A percentile compares a stretch with the other conserved stretches of the same genome.
phyloP scores from a whole-genome alignment of 73 alveolate genomes.

The Paramecium biaurelia region DNA sequence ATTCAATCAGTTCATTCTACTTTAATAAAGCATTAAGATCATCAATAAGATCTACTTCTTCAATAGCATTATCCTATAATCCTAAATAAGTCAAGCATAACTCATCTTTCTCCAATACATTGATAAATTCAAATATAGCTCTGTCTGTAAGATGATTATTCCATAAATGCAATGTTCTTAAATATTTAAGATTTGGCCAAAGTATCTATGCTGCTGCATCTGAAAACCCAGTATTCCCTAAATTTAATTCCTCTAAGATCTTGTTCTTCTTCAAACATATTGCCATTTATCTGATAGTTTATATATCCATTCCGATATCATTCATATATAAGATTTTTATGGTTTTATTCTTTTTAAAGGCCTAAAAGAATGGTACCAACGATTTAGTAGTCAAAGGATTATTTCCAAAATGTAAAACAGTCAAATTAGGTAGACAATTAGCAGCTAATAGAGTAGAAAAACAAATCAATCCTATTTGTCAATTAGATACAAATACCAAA shows the following conservation, averaged over 20 bases:
- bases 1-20: neutral
- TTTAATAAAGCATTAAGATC: neutral
- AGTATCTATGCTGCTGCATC: conserved; percentile 8
- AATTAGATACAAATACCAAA: neutral
- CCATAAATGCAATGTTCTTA: conserved; percentile 12
- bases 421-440: neutral
- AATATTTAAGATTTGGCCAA: conserved; percentile 24
- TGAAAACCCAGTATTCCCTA: conserved; percentile 54
- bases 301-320: conserved; percentile 32
- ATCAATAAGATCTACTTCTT: neutral
- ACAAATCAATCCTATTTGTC: neutral
- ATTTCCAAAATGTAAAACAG: neutral
- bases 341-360: neutral
- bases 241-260: neutral
- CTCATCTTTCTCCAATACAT: neutral
- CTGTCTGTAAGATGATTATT: conserved; percentile 35
- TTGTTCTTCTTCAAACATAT: conserved; percentile 13
- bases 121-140: neutral
- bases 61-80: neutral
- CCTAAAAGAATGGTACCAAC: conserved; percentile 9
- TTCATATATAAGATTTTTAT: neutral
- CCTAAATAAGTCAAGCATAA: neutral
- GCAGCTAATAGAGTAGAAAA: neutral
- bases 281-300: neutral
- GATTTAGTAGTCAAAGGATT: conserved; percentile 26